phyloP scores from a whole-genome alignment of 2,329 filamentous ascomycete genomes.

The Coleophoma cylindrospora region DNA sequence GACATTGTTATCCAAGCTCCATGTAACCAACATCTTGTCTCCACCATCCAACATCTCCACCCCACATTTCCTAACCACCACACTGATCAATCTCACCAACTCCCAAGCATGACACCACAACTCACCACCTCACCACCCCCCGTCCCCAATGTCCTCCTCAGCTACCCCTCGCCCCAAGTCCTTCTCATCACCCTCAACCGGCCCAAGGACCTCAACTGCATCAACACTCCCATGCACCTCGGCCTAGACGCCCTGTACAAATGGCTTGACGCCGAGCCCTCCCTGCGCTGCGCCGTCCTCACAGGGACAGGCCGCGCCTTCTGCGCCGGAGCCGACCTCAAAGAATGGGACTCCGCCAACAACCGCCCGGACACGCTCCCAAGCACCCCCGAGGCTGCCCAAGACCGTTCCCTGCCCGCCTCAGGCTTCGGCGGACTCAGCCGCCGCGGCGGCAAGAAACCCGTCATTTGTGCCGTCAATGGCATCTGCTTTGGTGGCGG shows the following conservation, averaged over 20 bases:
- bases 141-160: constrained; percentile 23
- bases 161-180: constrained; percentile 48
- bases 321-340: constrained; percentile 64
- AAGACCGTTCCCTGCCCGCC: constrained; percentile 19
- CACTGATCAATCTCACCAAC: too few relatives aligned
- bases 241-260: constrained; percentile 42
- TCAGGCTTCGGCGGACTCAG: constrained; percentile 62
- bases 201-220: constrained; percentile 51
- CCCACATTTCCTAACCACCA: too few relatives aligned
- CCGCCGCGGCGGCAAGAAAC: constrained; percentile 65
- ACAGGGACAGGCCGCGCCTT: constrained; percentile 61
- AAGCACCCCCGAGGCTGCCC: constrained; percentile 6
- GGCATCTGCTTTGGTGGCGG: constrained; percentile 72
- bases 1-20: too few relatives aligned
- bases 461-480: constrained; percentile 72
- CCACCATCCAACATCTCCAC: too few relatives aligned
- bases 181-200: constrained; percentile 58
- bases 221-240: constrained; percentile 30
- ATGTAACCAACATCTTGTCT: too few relatives aligned
- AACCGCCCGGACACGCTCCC: constrained; percentile 25
- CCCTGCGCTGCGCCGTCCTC: constrained; percentile 52
- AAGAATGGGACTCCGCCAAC: constrained; percentile 54
- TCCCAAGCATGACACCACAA: too few relatives aligned
- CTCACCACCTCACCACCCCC: constrained; percentile 5
- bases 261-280: constrained; percentile 60